Percentiles rank a stretch among this genome's conserved stretches.
Evolutionary conservation across 768 basidiomycete species (phyloP).

Genomic region (Kondoa malvinella): DNA sequence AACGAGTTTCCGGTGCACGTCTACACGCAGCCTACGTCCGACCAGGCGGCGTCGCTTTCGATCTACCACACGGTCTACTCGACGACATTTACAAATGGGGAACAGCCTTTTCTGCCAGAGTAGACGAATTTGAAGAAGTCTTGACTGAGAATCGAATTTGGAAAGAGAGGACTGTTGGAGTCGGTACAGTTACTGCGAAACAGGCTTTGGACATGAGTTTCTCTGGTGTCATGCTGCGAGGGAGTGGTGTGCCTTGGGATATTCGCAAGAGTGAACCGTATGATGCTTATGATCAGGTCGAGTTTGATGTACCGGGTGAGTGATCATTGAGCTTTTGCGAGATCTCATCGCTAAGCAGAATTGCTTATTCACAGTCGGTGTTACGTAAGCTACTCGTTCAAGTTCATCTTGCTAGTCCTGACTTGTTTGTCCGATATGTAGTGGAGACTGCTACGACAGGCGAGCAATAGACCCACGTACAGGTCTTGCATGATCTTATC

Average conservation of each 20-base stretch:
- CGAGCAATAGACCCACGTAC: background rate
- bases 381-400: conserved; percentile 37
- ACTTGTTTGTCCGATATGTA: conserved; percentile 1
- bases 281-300: conserved; percentile 93
- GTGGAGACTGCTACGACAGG: conserved; percentile 90
- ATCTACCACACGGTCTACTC: conserved; percentile 92
- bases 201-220: conserved; percentile 83
- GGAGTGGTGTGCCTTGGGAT: conserved; percentile 89
- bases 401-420: background rate
- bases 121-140: conserved; percentile 97
- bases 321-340: background rate
- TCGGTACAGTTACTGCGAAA: conserved; percentile 80
- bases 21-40: conserved; percentile 95
- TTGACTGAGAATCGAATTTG: conserved; percentile 95
- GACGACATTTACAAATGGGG: conserved; percentile 98
- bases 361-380: conserved; percentile 45
- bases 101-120: conserved; percentile 71
- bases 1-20: conserved; percentile 93
- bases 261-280: conserved; percentile 72
- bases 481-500: background rate
- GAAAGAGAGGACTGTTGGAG: conserved; percentile 81
- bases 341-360: too few species aligned
- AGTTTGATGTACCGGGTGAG: conserved; percentile 68
- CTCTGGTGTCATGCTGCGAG: conserved; percentile 91
- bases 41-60: conserved; percentile 93